Evolutionary conservation across 768 basidiomycete species (phyloP), one percentile per base, ranked within the genome.

Genomic region (Agrocybe chaxingu): DNA sequence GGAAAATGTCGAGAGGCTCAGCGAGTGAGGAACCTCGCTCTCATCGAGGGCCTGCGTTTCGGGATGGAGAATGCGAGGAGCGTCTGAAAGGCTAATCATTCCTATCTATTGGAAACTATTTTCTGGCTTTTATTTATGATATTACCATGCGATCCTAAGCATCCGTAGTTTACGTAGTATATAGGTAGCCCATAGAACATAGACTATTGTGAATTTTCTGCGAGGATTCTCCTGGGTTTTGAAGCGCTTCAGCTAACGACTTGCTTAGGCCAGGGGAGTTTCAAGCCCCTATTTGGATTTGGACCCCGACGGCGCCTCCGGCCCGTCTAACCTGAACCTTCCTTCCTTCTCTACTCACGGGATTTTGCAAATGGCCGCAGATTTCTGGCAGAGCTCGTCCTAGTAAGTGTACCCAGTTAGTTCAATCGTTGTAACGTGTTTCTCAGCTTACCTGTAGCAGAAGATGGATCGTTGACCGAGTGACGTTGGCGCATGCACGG

Each of bases 331-430:
- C 24, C 16, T 16, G 16, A 16, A 16, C 16, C 16, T 16, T 16
- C 16, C 16, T 24, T 24, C 24, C 0, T 24, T 5, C 24, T 24
- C 24, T 24, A 24, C 24, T 24, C 24, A 5, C 24, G 0, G 16
- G 24, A 24, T 24, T 24, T 24, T 24, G 24, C 24, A 40, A 37
- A 93, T 93, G 91, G 89, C 90, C 4, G 89, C 89, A 34, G 87
- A 93, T 69, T 96, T 92, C 64, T 97, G 91, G 91, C 78, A 83
- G 24, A 94, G 92, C 62, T 89, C 92, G 45, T 94, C 96, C 68
- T 85, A 86, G 89, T 91, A 68, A 74, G 72, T 24, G 2, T 1
- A 62, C 24, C 46, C 72, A 78, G 63, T 47, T 48, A 41, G 53
- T 52, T 53, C 60, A 50, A 53, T 53, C 46, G 55, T 59, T 41